Evolutionary conservation across 805 yeast species (phyloP).

Genomic region (Grigorovia humatica): DNA sequence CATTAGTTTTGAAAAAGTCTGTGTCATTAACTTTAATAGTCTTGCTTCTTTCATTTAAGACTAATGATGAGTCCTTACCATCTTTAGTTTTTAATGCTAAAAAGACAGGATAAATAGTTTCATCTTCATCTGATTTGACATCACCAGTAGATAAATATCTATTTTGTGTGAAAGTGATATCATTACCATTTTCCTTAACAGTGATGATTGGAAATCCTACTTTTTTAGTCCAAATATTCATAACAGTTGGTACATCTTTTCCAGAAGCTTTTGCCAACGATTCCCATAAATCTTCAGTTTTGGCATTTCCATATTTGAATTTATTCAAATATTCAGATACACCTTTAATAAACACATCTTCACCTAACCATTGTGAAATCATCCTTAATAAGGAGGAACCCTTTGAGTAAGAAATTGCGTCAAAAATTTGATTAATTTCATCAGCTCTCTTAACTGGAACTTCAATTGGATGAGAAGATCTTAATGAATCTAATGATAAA

Average conservation of each 20-base stretch:
- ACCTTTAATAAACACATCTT: constrained; percentile 65
- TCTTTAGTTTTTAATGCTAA: constrained; percentile 47
- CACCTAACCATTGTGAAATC: constrained; percentile 75
- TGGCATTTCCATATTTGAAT: constrained; percentile 70
- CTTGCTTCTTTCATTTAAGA: constrained; percentile 41
- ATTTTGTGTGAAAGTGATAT: constrained; percentile 53
- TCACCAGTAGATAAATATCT: constrained; percentile 72
- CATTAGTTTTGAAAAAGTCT: constrained; percentile 58
- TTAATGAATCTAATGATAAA: constrained; percentile 61
- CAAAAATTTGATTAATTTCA: constrained; percentile 77
- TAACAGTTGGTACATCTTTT: constrained; percentile 57
- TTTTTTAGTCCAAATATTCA: constrained; percentile 74
- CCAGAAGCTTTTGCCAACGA: constrained; percentile 62
- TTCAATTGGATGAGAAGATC: constrained; percentile 80
- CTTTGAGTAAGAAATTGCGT: constrained; percentile 72
- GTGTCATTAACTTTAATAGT: constrained; percentile 35
- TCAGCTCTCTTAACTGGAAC: constrained; percentile 71
- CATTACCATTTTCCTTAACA: constrained; percentile 47
- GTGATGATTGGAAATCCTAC: constrained; percentile 68
- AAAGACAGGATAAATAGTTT: constrained; percentile 59
- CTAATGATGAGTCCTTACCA: constrained; percentile 52
- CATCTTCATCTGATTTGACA: constrained; percentile 64
- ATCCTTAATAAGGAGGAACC: constrained; percentile 72
- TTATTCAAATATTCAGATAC: constrained; percentile 67
- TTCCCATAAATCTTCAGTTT: constrained; percentile 69